A percentile compares a stretch with the other conserved stretches of the same genome.
Evolutionary conservation across 306 rosid species (phyloP).

Genomic region (Vicia villosa): DNA sequence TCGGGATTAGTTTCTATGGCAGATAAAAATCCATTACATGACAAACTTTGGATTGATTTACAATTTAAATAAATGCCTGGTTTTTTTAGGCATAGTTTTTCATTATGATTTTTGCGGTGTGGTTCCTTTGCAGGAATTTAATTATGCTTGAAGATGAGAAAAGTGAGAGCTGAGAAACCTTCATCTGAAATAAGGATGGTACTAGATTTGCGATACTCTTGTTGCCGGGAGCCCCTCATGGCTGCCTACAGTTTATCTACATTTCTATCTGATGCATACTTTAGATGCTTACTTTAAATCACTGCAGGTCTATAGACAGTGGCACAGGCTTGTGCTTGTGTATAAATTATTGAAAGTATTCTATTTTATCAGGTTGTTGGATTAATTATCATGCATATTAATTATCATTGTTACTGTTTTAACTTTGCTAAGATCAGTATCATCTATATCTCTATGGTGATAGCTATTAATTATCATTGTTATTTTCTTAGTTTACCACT

Average conservation of each 20-base stretch:
- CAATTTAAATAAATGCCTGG: conserved; percentile 14
- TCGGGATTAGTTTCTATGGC: no score
- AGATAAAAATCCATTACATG: not conserved
- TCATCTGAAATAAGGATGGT: conserved; percentile 91
- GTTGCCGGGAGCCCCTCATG: conserved; percentile 1
- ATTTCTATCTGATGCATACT: conserved; percentile 10
- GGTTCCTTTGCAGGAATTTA: conserved; percentile 56
- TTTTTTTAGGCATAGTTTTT: conserved; percentile 23
- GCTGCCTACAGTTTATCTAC: conserved; percentile 29
- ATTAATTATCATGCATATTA: no score
- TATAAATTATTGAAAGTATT: conserved; percentile 23
- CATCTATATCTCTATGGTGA: no score
- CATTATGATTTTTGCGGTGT: not conserved
- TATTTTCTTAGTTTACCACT: no score
- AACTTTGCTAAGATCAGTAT: no score
- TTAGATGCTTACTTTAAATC: conserved; percentile 14
- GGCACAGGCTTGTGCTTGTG: not conserved
- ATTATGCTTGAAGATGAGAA: conserved; percentile 83
- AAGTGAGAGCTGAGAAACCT: conserved; percentile 85
- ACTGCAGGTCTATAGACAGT: not conserved
- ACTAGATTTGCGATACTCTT: conserved; percentile 21
- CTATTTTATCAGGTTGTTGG: conserved; percentile 77
- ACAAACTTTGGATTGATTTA: conserved; percentile 8
- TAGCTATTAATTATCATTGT: no score
- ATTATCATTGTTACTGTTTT: no score